These are phyloP conservation scores for Violaceomyces palustris DNA, from an alignment of 1,284 basidiomycete genomes.

Conservation along the genomic window DNA sequence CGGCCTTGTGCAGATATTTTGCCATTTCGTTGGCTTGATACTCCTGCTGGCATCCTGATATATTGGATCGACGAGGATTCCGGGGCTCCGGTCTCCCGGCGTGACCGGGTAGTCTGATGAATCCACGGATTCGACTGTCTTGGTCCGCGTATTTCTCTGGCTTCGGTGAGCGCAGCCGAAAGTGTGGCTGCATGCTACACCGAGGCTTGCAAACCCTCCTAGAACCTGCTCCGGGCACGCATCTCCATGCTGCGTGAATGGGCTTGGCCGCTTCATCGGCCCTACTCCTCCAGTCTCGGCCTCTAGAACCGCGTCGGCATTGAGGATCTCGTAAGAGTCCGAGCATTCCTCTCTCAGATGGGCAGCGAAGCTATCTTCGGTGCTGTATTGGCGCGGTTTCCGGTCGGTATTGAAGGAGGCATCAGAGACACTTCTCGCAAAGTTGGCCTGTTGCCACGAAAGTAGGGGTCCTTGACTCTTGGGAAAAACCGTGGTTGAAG, in stretches of 20 bases:
- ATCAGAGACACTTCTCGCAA: too few species aligned
- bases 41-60: too few species aligned
- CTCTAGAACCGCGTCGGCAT: constrained; percentile 20
- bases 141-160: constrained; percentile 3
- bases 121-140: constrained; percentile 10
- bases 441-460: too few species aligned
- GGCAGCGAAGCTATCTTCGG: constrained; percentile 36
- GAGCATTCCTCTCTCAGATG: constrained; percentile 39
- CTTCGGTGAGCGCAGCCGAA: too few species aligned
- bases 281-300: constrained; percentile 1
- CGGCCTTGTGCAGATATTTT: constrained; percentile 9
- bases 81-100: constrained; percentile 21
- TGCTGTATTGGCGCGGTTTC: neutral
- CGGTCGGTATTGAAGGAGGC: too few species aligned
- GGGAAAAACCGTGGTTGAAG: too few species aligned
- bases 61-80: neutral
- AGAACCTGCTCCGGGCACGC: constrained; percentile 13
- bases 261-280: constrained; percentile 6
- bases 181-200: constrained; percentile 15
- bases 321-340: constrained; percentile 36
- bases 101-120: constrained; percentile 13
- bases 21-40: constrained; percentile 14
- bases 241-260: neutral
- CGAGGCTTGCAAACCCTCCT: constrained; percentile 24
- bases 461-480: too few species aligned